Base-by-base conservation (phyloP, 2,329 filamentous ascomycete species). In the Neonectria ditissima region DNA sequence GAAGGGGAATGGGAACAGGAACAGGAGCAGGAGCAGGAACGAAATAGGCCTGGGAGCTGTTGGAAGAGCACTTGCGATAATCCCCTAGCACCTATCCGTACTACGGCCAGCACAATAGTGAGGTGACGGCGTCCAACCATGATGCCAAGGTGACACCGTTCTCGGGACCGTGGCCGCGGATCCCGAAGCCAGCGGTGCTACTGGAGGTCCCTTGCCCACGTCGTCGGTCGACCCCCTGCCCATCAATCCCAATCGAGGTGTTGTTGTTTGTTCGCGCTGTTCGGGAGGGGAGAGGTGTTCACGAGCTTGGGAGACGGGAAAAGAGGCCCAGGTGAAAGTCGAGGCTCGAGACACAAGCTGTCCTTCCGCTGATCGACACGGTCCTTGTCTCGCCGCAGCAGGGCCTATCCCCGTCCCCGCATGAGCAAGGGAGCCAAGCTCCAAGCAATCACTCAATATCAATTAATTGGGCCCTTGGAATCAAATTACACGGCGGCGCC, bases 401-500 rank as follows among this genome's bases (percentile, higher is more conserved):
- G 50, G 56, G 48, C 48, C 20, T 43, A 53, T 53, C 56, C 56
- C 47, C 41, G 50, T 59, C 48, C 56, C 56, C 56, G 56, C 56
- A 59, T 53, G 56, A 53, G 47, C 56, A 41, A 59, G 37, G 37
- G 47, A 52, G 56, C 39, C 34, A 55, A 18, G 32, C 32, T 55
- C 26, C 18, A 18, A 54, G 52, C 48, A 57, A 54, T 34, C 51
- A 59, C 16, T 20, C 37, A 41, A 41, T 41, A 48, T 53, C 54
- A 62, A 56, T 56, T 41, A 34, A 55, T 34, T 20, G 45, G 43
- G 47, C 48, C 53, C 43, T 44, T 56, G 51, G 30, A 53, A 51
- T 55, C 56, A 63, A 67, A 66, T 68, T 62, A 72, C 61, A 63
- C 60, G 55, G 58, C 55, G 20, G 50, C 43, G 47, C 47, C 63